Evolutionary conservation across 176 grass and related monocot species (phyloP), one percentile per base, ranked within the genome.

Genomic region (Saccharum officinarum): DNA sequence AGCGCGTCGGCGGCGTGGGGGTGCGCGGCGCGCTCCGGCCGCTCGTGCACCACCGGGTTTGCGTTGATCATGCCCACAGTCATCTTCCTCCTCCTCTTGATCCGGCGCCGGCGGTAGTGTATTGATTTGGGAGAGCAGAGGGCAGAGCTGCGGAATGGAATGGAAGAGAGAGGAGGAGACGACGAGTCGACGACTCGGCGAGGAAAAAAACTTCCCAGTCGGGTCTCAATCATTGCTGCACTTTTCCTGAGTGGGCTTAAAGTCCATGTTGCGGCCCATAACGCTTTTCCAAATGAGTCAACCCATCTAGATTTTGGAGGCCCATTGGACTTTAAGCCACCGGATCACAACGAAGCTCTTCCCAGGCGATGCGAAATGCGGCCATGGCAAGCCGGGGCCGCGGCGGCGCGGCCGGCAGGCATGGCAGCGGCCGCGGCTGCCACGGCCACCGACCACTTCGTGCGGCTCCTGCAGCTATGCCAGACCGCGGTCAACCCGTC

Each of bases 41-140:
- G 86, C 62, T 92, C 93, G 89, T 93, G 93, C 80, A 95, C 93
- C 89, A 98, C 93, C 31, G 93, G 96, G 85, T 98, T 92, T 73
- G 96, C 96, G 88, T 98, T 98, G 87, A 98, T 95, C 91, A 98
- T 88, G 38, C 96, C 96, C 77, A 98, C 76, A 77, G 93, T 98
- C 96, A 95, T 98, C 82, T 81, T 69, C 75, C n/a, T 55, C 86
- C 67, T 33, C 46, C 62, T 12, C 41, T 6, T 39, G 5, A 30
- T 31, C 62, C 4, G 3, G 87, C 69, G 40, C 54, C 60, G 25
- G 69, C 11, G 76, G 60, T 5, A 61, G 72, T 62, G 77, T 76
- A 47, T 82, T 59, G 67, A 82, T 71, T 85, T 23, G 78, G 49
- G 69, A 41, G 71, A 74, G 37, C 10, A 31, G 80, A 26, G 79